phyloP scores from a whole-genome alignment of 75 land plant species.

The Sequoiadendron giganteum region DNA sequence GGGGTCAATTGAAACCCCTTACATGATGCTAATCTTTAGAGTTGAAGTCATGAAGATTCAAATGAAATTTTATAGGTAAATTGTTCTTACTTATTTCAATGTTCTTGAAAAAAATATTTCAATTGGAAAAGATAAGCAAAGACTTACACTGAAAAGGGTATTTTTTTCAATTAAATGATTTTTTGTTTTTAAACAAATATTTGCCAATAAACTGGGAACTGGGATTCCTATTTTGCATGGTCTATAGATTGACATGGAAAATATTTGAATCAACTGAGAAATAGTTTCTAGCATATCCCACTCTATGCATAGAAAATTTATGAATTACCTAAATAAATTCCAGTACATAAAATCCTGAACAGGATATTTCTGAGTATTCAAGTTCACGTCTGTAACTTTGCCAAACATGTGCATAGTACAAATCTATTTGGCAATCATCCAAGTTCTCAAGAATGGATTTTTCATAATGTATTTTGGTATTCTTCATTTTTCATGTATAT shows the following conservation, averaged over 20 bases:
- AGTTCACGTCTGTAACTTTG: neutral
- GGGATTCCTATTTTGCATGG: neutral
- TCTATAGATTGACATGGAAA: neutral
- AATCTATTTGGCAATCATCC: neutral
- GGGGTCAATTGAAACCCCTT: too few relatives aligned
- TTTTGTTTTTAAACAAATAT: neutral
- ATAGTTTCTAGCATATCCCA: neutral
- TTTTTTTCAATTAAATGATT: too few relatives aligned
- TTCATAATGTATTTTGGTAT: neutral
- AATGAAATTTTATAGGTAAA: too few relatives aligned
- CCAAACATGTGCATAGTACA: neutral
- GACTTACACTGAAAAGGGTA: too few relatives aligned
- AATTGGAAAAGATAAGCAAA: too few relatives aligned
- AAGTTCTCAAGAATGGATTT: neutral
- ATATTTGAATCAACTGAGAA: neutral
- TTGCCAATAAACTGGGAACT: neutral
- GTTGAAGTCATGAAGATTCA: too few relatives aligned
- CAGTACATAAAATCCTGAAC: neutral
- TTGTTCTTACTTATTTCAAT: too few relatives aligned
- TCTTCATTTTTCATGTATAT: neutral
- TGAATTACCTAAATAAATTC: neutral
- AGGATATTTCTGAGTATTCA: neutral
- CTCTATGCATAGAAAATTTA: neutral
- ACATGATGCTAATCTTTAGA: too few relatives aligned
- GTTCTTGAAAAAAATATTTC: too few relatives aligned